Evolutionary conservation across 106 monocot species (phyloP), one percentile per base, ranked within the genome.

Genomic region (Xerophyta viscosa): DNA sequence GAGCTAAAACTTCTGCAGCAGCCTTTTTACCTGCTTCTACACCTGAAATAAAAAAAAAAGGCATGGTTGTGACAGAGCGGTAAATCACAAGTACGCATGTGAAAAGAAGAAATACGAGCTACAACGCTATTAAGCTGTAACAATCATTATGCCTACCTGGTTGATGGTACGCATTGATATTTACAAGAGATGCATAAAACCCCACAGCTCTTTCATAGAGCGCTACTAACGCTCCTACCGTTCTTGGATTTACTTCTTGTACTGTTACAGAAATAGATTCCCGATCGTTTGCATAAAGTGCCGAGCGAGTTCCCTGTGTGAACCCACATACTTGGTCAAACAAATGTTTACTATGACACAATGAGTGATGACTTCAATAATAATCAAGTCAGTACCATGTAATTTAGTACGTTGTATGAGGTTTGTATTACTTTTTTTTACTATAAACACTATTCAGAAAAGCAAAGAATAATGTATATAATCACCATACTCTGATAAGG

Each of bases 11-110:
- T 77, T 89, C 96, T 46, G 85, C 96, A 63, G 96, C 96, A 44
- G 96, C 96, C 65, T 82, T 98, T 52, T 98, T 98, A 31, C 96
- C 96, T 63, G 96, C 96, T 66, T 98, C 96, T 33, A 98, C 96
- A 54, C 96, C 96, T 98, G 65, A 47, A 69, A 37, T 36, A 27
- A 41, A n/a, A n/a, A n/a, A n/a, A n/a, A 56, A 62, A 42, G 3
- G 39, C 6, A 39, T 3, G 2, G 1, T 39, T 39, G 15, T 39
- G 39, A 39, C n/a, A n/a, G n/a, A n/a, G n/a, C n/a, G n/a, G n/a
- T n/a, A n/a, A n/a, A n/a, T n/a, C n/a, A n/a, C n/a, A n/a, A n/a
- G n/a, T n/a, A n/a, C n/a, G n/a, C n/a, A n/a, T n/a, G n/a, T n/a
- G n/a, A n/a, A n/a, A n/a, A n/a, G n/a, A n/a, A n/a, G n/a, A n/a